Evolutionary conservation across 169 alveolate species (phyloP).

Genomic region (Plasmodium berghei): DNA sequence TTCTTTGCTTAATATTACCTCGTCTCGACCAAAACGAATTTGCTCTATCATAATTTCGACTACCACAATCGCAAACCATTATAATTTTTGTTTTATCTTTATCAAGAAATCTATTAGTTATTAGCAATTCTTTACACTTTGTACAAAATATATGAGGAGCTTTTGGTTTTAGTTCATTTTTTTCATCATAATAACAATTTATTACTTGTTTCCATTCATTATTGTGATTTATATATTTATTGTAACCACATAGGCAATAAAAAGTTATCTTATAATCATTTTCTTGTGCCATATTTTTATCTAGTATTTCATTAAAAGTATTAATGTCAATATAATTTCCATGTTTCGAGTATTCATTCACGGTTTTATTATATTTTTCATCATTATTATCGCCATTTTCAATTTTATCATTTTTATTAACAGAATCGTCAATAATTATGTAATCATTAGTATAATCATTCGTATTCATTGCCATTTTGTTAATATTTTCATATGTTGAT

Average conservation of each 20-base stretch:
- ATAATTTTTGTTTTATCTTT: slow-evolving; percentile 75
- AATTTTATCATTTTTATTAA: neutral
- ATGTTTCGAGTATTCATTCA: slow-evolving; percentile 15
- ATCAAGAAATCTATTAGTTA: slow-evolving; percentile 65
- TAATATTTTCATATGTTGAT: neutral
- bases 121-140: slow-evolving; percentile 55
- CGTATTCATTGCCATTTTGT: neutral
- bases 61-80: slow-evolving; percentile 74
- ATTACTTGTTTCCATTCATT: slow-evolving; percentile 73
- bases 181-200: slow-evolving; percentile 61
- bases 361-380: neutral
- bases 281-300: slow-evolving; percentile 31
- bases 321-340: slow-evolving; percentile 34
- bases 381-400: neutral
- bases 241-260: slow-evolving; percentile 73
- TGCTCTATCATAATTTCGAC: slow-evolving; percentile 70
- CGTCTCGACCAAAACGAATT: slow-evolving; percentile 54
- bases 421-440: neutral
- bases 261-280: slow-evolving; percentile 46
- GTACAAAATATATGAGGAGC: slow-evolving; percentile 69
- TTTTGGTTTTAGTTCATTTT: slow-evolving; percentile 55
- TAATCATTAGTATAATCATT: neutral
- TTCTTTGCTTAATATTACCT: slow-evolving; percentile 69
- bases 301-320: slow-evolving; percentile 31
- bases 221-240: slow-evolving; percentile 50